These are phyloP conservation scores for Gaillardinia entomophila DNA, from an alignment of 805 yeast species.

Conservation along the genomic window DNA sequence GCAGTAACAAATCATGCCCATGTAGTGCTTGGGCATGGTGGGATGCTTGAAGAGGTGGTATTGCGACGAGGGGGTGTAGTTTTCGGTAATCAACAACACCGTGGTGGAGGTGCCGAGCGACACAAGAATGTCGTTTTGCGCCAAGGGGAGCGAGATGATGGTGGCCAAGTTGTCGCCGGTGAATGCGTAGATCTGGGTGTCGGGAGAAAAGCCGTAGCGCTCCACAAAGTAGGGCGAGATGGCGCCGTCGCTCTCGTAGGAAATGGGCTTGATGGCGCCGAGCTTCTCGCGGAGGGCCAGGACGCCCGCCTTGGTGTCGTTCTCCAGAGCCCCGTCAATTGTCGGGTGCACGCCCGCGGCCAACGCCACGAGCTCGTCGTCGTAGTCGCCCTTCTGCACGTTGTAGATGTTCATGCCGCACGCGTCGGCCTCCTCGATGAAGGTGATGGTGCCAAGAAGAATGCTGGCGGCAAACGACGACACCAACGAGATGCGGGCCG, in stretches of 20 bases:
- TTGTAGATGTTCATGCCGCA: conserved; percentile 93
- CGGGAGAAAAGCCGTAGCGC: conserved; percentile 55
- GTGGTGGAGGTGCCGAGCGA: conserved; percentile 94
- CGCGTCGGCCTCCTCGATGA: conserved; percentile 78
- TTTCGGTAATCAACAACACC: conserved; percentile 71
- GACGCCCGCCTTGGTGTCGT: conserved; percentile 20
- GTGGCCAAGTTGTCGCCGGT: conserved; percentile 94
- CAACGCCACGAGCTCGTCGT: conserved; percentile 48
- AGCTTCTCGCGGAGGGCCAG: conserved; percentile 44
- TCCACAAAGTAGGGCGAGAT: conserved; percentile 56
- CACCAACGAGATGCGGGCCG: conserved; percentile 64
- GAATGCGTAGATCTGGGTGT: conserved; percentile 65
- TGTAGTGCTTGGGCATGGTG: conserved; percentile 64
- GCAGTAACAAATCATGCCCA: conserved; percentile 95
- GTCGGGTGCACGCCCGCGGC: conserved; percentile 47
- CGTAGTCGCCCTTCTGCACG: conserved; percentile 49
- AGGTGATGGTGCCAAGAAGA: conserved; percentile 56
- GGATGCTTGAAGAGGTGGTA: conserved; percentile 89
- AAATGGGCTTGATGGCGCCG: conserved; percentile 47
- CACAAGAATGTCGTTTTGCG: conserved; percentile 68
- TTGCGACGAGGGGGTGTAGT: conserved; percentile 70
- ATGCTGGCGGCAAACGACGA: conserved; percentile 74
- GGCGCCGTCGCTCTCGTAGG: conserved; percentile 43
- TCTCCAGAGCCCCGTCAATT: conserved; percentile 28
- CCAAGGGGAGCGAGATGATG: conserved; percentile 72